These are phyloP conservation scores for Coemansia reversa DNA, from an alignment of 192 early-diverging fungal species.

Conservation along the genomic window DNA sequence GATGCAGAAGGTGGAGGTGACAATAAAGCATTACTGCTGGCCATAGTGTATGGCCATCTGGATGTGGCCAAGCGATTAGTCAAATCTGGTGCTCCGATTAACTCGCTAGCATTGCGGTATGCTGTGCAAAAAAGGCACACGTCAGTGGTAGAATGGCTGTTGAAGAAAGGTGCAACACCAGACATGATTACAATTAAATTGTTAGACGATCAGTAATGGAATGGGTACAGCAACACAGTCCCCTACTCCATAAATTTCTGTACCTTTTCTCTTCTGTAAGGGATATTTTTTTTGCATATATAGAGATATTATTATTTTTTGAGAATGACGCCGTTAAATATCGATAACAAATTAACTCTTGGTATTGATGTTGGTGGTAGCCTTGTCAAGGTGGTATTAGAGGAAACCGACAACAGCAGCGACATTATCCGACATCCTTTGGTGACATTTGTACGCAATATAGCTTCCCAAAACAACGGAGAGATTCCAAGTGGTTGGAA, in stretches of 20 bases:
- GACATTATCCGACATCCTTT: constrained; percentile 4
- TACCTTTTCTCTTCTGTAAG: too few relatives aligned
- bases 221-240: too few relatives aligned
- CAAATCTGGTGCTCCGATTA: constrained; percentile 41
- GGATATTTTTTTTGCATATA: too few relatives aligned
- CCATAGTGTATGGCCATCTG: constrained; percentile 44
- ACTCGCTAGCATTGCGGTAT: constrained; percentile 44
- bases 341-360: not conserved
- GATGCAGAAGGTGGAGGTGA: constrained; percentile 29
- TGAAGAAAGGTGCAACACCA: constrained; percentile 47
- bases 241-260: too few relatives aligned
- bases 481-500: constrained; percentile 3
- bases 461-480: not conserved
- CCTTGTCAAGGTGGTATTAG: constrained; percentile 23
- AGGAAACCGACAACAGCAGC: not conserved
- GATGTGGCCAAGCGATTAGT: constrained; percentile 41
- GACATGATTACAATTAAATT: constrained; percentile 50
- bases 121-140: constrained; percentile 47
- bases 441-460: not conserved
- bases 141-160: constrained; percentile 26
- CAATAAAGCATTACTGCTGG: constrained; percentile 51
- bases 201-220: constrained; percentile 16
- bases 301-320: constrained; percentile 15
- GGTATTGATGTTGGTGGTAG: constrained; percentile 42
- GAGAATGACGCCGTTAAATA: not conserved